A percentile compares a stretch with the other conserved stretches of the same genome.
These are phyloP conservation scores for Rhizophagus sp. DNA, from an alignment of 192 early-diverging fungal species.

Conservation along the genomic window DNA sequence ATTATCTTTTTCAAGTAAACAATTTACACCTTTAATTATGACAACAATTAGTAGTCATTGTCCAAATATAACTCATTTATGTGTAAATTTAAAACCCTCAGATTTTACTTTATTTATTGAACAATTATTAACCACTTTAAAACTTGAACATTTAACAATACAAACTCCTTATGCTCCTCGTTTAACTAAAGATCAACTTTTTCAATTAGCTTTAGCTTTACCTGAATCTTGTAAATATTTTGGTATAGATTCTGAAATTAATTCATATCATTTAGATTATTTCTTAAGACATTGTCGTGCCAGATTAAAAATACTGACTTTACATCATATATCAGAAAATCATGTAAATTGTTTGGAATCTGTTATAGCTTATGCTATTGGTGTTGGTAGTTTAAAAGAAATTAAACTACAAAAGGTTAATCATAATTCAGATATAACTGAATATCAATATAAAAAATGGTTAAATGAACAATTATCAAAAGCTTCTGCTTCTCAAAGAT, in stretches of 20 bases:
- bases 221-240: not conserved
- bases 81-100: not conserved
- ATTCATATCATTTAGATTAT: not conserved
- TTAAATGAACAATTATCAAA: not conserved
- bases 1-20: not conserved
- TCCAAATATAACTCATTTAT: not conserved
- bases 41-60: not conserved
- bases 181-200: not conserved
- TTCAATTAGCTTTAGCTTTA: not conserved
- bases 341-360: not conserved
- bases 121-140: not conserved
- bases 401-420: not conserved
- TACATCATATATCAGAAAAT: not conserved
- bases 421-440: not conserved
- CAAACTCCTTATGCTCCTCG: not conserved
- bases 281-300: not conserved
- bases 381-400: not conserved
- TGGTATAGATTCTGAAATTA: not conserved
- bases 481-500: too few relatives aligned
- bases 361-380: not conserved
- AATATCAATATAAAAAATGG: not conserved
- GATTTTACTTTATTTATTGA: not conserved
- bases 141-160: not conserved
- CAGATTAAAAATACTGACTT: not conserved
- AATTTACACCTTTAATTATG: not conserved